Evolutionary conservation across 305 asterid genomes (phyloP).

Genomic region (Fraxinus floribunda): DNA sequence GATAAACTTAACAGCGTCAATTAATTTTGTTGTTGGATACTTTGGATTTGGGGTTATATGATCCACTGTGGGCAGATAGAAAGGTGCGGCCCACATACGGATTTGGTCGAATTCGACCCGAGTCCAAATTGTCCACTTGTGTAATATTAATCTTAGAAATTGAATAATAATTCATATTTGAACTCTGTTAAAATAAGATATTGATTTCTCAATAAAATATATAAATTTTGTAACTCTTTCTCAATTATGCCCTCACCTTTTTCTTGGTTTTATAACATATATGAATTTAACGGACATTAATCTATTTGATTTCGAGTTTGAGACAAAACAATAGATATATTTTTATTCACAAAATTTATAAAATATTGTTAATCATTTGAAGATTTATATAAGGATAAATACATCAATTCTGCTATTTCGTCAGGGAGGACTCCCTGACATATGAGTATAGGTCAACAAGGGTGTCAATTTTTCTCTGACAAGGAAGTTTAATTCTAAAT

Average conservation of each 20-base stretch:
- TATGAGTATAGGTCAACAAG: too few relatives aligned
- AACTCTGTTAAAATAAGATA: background rate
- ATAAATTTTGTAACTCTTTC: background rate
- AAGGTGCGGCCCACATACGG: background rate
- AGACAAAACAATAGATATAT: background rate
- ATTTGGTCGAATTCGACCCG: background rate
- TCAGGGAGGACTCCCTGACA: too few relatives aligned
- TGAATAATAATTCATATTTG: background rate
- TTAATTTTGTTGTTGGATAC: background rate
- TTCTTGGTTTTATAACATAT: too few relatives aligned
- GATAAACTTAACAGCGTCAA: background rate
- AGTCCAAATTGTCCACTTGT: background rate
- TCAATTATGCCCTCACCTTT: background rate
- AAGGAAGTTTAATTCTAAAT: too few relatives aligned
- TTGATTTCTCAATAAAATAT: background rate
- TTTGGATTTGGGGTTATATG: background rate
- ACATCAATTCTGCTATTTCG: too few relatives aligned
- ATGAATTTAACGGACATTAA: background rate
- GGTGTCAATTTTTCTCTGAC: too few relatives aligned
- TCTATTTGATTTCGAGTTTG: background rate
- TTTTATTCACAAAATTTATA: too few relatives aligned
- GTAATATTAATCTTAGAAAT: too few relatives aligned
- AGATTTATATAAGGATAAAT: background rate
- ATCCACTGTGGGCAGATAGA: background rate
- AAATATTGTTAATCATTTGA: background rate